Base-by-base conservation (phyloP, 2,329 filamentous ascomycete genomes). In the Sporothrix luriei region DNA sequence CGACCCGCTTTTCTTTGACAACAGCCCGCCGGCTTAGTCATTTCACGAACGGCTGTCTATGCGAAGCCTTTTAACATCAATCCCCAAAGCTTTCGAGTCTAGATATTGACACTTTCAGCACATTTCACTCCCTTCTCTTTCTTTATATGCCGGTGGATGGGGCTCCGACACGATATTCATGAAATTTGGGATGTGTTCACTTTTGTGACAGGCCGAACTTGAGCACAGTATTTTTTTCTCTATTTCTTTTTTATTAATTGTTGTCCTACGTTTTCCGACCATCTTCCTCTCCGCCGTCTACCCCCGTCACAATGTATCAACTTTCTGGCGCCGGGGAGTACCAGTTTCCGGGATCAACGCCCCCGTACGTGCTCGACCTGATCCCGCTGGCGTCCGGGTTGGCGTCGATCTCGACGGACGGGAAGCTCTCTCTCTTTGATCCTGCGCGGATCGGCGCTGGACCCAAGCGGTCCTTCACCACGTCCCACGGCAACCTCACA, bases 391-490 rank as follows among this genome's bases (percentile, higher is more conserved):
- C 80, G 0, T 76, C 79, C 1, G 82, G 84, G 5, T 82, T 91
- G 52, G 87, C 86, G 1, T 84, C 87, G 19, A 90, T 91, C 69
- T 86, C 88, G 3, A 92, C 91, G 0, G 89, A 93, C 79, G 87
- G 92, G 78, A 84, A 82, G n/a, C 81, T 94, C 24, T 85, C 87
- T 38, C 79, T 92, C 21, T 85, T 93, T 73, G 84, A 91, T 76
- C 85, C 89, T 0, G 73, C 80, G 1, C 84, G 82, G 29, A 80
- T 93, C 29, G 82, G 82, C 68, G 76, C 81, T 3, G 82, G 85
- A 0, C 83, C 85, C 3, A 73, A 84, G 33, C 80, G 81, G 66
- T 79, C 80, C 10, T 79, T 87, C 62, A 76, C 78, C 48, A 85
- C 84, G 11, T 80, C 83, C 43, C 88, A 91, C 73, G 82, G 84